These are phyloP conservation scores for Trichoderma sp. DNA, from an alignment of 2,329 filamentous ascomycete genomes.

Conservation along the genomic window DNA sequence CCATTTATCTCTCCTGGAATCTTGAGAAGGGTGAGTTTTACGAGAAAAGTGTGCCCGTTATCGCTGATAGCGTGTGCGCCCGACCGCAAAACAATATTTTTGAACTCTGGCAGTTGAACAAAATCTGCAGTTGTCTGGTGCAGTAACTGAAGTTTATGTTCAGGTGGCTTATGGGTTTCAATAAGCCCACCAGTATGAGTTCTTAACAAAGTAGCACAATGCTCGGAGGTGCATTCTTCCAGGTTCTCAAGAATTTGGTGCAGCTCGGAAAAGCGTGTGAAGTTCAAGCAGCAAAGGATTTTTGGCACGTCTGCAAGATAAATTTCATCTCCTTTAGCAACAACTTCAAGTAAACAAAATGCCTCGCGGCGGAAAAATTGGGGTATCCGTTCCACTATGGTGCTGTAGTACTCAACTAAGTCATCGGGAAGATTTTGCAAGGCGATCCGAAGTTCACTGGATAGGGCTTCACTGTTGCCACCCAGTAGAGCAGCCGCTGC, in stretches of 20 bases:
- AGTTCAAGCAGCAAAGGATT: neutral
- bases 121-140: neutral
- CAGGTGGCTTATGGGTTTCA: neutral
- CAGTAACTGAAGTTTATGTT: neutral
- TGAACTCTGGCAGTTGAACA: neutral
- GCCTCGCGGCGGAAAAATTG: neutral
- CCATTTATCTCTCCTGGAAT: no score
- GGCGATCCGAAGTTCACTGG: neutral
- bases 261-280: neutral
- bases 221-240: no score
- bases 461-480: neutral
- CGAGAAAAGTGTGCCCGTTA: neutral
- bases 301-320: neutral
- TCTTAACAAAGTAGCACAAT: neutral
- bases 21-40: neutral
- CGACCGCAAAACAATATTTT: neutral
- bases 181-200: neutral
- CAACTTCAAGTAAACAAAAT: slow-evolving; percentile 8
- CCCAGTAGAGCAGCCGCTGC: neutral
- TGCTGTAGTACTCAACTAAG: neutral
- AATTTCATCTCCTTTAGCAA: neutral
- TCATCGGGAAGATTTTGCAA: neutral
- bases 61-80: neutral
- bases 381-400: neutral
- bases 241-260: neutral